phyloP scores from a whole-genome alignment of 208 protist species.

The Leishmania tarentolae region DNA sequence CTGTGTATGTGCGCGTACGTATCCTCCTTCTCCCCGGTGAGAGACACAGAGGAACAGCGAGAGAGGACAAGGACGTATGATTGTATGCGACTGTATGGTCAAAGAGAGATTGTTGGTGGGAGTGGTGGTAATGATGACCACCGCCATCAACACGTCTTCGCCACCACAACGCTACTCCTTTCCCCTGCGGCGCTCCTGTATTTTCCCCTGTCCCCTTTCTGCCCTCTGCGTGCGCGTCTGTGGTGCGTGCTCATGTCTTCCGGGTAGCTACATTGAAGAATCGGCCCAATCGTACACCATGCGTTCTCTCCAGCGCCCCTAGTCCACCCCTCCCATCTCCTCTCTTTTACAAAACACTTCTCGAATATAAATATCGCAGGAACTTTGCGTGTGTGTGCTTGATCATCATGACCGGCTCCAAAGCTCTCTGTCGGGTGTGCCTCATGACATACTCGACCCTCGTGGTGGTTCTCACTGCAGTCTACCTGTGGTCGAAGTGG shows the following conservation, averaged over 20 bases:
- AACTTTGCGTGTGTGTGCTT: not conserved
- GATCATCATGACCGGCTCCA: not conserved
- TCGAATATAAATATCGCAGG: not conserved
- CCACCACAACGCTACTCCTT: not conserved
- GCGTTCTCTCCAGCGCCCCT: not conserved
- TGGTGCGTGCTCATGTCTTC: not conserved
- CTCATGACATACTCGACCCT: constrained; percentile 24
- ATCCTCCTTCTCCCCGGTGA: not conserved
- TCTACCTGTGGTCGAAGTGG: constrained; percentile 23
- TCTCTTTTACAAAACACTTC: not conserved
- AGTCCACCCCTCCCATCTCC: not conserved
- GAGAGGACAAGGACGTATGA: not conserved
- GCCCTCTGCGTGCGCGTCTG: not conserved
- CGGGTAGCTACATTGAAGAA: not conserved
- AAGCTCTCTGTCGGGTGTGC: constrained; percentile 14
- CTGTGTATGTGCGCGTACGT: not conserved
- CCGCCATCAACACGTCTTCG: not conserved
- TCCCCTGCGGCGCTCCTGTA: not conserved
- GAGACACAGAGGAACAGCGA: not conserved
- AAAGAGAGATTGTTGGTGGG: not conserved
- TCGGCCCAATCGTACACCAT: not conserved
- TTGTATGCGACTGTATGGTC: not conserved
- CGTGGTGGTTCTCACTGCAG: constrained; percentile 9
- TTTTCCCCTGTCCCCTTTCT: not conserved
- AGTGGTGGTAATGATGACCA: not conserved